These are phyloP conservation scores for Penicillium griseofulvum DNA, from an alignment of 2,329 filamentous ascomycete species.

Conservation along the genomic window DNA sequence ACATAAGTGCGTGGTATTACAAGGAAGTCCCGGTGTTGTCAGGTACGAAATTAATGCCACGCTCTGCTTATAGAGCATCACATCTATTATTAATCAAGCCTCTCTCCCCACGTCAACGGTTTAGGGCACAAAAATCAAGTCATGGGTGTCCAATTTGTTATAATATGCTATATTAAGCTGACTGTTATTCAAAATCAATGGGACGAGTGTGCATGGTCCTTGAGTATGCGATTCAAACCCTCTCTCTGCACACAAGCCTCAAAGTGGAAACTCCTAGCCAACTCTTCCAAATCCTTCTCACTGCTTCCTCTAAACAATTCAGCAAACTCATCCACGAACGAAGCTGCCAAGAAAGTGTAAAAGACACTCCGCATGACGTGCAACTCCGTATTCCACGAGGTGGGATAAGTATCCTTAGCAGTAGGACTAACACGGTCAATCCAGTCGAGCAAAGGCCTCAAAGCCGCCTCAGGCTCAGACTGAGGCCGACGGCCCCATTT, in stretches of 20 bases:
- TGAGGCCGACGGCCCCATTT: conserved; percentile 52
- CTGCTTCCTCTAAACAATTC: conserved; percentile 54
- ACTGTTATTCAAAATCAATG: background rate
- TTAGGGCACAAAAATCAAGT: background rate
- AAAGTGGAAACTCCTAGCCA: conserved; percentile 55
- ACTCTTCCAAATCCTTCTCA: conserved; percentile 53
- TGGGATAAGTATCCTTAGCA: conserved; percentile 47
- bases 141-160: background rate
- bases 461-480: conserved; percentile 46
- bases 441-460: conserved; percentile 45
- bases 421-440: conserved; percentile 46
- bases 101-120: background rate
- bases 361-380: conserved; percentile 49
- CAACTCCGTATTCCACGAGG: conserved; percentile 51
- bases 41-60: conserved; percentile 7
- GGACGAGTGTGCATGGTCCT: conserved; percentile 38
- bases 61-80: background rate
- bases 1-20: conserved; percentile 7
- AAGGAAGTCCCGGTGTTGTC: fast-evolving
- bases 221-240: conserved; percentile 52
- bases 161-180: background rate
- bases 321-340: conserved; percentile 55
- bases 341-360: conserved; percentile 52
- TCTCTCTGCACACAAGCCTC: conserved; percentile 55
- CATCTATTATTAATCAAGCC: background rate